Evolutionary conservation across 2,329 filamentous ascomycete genomes (phyloP).

Genomic region (Graphilbum sp.): DNA sequence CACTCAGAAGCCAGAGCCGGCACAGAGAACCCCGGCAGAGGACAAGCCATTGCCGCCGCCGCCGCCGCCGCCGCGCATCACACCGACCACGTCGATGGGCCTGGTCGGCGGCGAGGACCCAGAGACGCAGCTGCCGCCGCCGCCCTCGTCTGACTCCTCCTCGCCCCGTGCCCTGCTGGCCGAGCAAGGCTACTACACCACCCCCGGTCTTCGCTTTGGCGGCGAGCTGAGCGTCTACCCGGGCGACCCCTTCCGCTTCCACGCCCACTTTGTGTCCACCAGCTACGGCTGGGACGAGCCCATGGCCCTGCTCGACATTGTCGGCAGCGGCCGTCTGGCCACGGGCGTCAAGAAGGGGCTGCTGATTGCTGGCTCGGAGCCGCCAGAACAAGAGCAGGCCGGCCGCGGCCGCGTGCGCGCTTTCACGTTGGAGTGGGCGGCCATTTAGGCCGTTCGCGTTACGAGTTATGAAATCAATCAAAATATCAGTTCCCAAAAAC

Average conservation of each 20-base stretch:
- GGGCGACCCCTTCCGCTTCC: slow-evolving; percentile 84
- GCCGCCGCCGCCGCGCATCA: slow-evolving; percentile 15
- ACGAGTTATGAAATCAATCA: no score
- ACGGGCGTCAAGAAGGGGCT: slow-evolving; percentile 96
- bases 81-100: slow-evolving; percentile 21
- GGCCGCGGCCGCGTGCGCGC: no score
- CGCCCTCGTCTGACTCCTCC: slow-evolving; percentile 23
- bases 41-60: no score
- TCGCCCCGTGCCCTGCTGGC: slow-evolving; percentile 72
- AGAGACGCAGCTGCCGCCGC: not conserved
- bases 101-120: slow-evolving; percentile 11
- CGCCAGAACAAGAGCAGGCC: no score
- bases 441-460: slow-evolving; percentile 42
- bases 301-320: slow-evolving; percentile 68
- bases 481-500: no score
- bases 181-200: slow-evolving; percentile 65
- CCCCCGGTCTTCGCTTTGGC: slow-evolving; percentile 84
- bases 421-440: slow-evolving; percentile 87
- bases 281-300: slow-evolving; percentile 76
- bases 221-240: slow-evolving; percentile 92
- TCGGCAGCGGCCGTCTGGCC: slow-evolving; percentile 72
- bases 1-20: no score
- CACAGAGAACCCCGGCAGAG: no score
- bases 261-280: slow-evolving; percentile 85
- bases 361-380: slow-evolving; percentile 53